phyloP scores from a whole-genome alignment of 1,139 yeast genomes.

The Pichia sp. region DNA sequence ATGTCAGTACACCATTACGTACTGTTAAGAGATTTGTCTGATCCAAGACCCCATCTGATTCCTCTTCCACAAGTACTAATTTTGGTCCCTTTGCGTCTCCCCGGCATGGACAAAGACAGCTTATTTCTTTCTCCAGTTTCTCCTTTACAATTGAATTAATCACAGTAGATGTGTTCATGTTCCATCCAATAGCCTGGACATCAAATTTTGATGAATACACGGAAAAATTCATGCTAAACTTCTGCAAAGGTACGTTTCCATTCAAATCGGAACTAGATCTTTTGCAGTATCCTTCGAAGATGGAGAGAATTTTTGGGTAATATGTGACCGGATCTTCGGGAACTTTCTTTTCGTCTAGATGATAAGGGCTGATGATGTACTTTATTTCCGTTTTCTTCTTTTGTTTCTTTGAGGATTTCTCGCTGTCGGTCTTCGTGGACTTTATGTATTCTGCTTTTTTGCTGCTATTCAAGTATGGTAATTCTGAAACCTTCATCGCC shows the following conservation, averaged over 20 bases:
- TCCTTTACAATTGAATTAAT: conserved; percentile 7
- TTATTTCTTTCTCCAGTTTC: too few relatives aligned
- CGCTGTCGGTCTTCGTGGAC: neutral
- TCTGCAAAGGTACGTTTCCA: neutral
- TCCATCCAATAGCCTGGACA: conserved; percentile 7
- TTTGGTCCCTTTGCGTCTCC: too few relatives aligned
- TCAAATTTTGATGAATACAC: conserved; percentile 4
- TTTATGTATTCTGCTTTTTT: too few relatives aligned
- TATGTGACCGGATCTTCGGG: conserved; percentile 10
- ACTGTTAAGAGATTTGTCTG: too few relatives aligned
- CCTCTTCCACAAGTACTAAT: too few relatives aligned
- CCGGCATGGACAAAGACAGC: too few relatives aligned
- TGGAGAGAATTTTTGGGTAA: conserved; percentile 5
- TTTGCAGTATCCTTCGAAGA: conserved; percentile 2
- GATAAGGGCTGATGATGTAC: conserved; percentile 7
- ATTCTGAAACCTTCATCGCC: conserved; percentile 16
- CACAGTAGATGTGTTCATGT: conserved; percentile 4
- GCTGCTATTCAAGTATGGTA: conserved; percentile 1
- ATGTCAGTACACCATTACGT: too few relatives aligned
- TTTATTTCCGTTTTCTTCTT: neutral
- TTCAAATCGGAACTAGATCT: neutral
- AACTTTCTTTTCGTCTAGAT: conserved; percentile 7
- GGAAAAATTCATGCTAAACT: neutral
- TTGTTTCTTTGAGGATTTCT: neutral
- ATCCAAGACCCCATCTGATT: too few relatives aligned